Percentiles rank a stretch among this genome's conserved stretches.
phyloP scores from a whole-genome alignment of 495 filamentous ascomycete species.

The Patellaria atrata region DNA sequence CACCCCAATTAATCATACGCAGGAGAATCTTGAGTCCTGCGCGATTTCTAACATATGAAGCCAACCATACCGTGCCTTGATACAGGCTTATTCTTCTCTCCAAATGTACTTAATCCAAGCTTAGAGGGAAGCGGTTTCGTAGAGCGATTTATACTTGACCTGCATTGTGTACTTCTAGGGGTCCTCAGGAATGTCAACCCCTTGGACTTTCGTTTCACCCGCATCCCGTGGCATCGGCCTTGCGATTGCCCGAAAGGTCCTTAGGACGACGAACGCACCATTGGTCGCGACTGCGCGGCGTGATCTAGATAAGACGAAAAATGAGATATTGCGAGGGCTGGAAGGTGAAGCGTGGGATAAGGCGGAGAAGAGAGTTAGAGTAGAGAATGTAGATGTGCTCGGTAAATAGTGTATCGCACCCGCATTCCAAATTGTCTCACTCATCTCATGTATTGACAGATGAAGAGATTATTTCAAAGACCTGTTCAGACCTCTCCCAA shows the following conservation, averaged over 20 bases:
- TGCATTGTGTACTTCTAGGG: too few species aligned
- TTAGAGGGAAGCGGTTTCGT: too few species aligned
- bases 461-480: slow-evolving; percentile 20
- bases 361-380: slow-evolving; percentile 33
- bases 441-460: slow-evolving; percentile 36
- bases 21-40: too few species aligned
- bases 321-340: slow-evolving; percentile 38
- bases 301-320: slow-evolving; percentile 37
- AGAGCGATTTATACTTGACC: too few species aligned
- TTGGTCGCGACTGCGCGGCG: slow-evolving; percentile 58
- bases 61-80: too few species aligned
- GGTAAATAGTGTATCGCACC: slow-evolving; percentile 30
- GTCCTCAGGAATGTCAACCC: too few species aligned
- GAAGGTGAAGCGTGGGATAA: slow-evolving; percentile 29
- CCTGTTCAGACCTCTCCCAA: slow-evolving; percentile 34
- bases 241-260: slow-evolving; percentile 51
- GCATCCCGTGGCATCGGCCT: slow-evolving; percentile 64
- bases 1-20: too few species aligned
- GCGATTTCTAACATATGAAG: too few species aligned
- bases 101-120: too few species aligned
- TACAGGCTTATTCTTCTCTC: too few species aligned
- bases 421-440: slow-evolving; percentile 1
- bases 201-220: slow-evolving; percentile 42
- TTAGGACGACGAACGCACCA: slow-evolving; percentile 48
- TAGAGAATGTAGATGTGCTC: slow-evolving; percentile 46